A percentile compares a stretch with the other conserved stretches of the same genome.
Evolutionary conservation across 2,329 filamentous ascomycete genomes (phyloP).

Genomic region (Plectosphaerella cucumerina): DNA sequence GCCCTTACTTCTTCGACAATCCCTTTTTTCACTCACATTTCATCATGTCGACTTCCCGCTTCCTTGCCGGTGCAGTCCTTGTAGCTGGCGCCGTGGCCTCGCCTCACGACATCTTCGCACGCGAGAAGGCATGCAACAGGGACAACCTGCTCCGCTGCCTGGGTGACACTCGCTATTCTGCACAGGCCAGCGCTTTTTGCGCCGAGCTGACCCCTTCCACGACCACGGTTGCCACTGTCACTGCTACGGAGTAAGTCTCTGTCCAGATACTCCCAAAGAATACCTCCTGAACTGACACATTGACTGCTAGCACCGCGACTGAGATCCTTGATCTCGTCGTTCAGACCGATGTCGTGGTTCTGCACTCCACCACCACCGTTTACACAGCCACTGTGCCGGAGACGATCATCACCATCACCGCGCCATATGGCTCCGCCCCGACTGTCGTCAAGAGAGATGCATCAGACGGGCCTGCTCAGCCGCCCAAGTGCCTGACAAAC

Average conservation of each 20-base stretch:
- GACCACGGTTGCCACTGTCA: slow-evolving; percentile 10
- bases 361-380: slow-evolving; percentile 12
- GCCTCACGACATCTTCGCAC: slow-evolving; percentile 7
- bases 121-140: slow-evolving; percentile 11
- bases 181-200: slow-evolving; percentile 15
- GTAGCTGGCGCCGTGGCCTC: slow-evolving; percentile 1
- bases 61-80: no score
- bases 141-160: slow-evolving; percentile 18
- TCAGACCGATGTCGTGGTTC: neutral
- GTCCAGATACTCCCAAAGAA: neutral
- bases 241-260: slow-evolving; percentile 9
- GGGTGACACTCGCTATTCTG: slow-evolving; percentile 13
- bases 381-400: slow-evolving; percentile 16
- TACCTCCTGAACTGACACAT: neutral
- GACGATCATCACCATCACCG: slow-evolving; percentile 13
- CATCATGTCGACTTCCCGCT: no score
- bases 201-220: slow-evolving; percentile 13
- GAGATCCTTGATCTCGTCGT: neutral
- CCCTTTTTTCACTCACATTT: no score
- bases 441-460: neutral
- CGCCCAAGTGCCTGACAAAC: slow-evolving; percentile 10
- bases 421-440: neutral
- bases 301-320: slow-evolving; percentile 7
- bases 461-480: neutral
- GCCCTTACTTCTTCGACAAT: no score